Conservation (phyloP, 208 protist species). For the Trypanosoma mega region DNA sequence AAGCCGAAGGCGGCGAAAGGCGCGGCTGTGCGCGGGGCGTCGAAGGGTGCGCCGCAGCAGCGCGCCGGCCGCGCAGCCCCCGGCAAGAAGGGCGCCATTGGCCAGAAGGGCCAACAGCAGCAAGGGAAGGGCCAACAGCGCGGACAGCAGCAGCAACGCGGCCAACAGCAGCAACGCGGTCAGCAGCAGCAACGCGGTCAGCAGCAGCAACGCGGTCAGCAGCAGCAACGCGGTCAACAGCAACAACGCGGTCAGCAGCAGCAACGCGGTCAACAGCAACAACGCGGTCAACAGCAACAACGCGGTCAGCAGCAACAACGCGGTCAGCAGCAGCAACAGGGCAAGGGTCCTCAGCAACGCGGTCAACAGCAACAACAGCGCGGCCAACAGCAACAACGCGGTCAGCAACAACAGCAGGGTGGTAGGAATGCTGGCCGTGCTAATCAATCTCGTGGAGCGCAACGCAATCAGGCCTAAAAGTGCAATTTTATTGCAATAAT, state of each 20-base stretch:
- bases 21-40: constrained; percentile 17
- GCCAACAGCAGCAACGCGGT: constrained; percentile 16
- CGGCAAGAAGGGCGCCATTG: constrained; percentile 34
- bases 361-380: neutral
- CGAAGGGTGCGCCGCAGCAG: constrained; percentile 12
- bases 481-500: no score
- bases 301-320: constrained; percentile 1
- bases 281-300: constrained; percentile 3
- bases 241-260: no score
- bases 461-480: no score
- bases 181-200: constrained; percentile 15
- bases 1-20: constrained; percentile 42
- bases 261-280: no score
- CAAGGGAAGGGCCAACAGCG: constrained; percentile 8
- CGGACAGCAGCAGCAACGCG: constrained; percentile 9
- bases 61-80: neutral
- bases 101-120: neutral
- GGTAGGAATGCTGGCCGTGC: no score
- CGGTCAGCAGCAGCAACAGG: constrained; percentile 8
- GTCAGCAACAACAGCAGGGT: no score
- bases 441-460: no score
- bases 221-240: constrained; percentile 6
- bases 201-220: neutral
- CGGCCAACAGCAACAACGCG: neutral
- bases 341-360: constrained; percentile 16